A percentile compares a stretch with the other conserved stretches of the same genome.
Conservation (phyloP, 202 grass and related monocot species). For the Zoysia matrella region DNA sequence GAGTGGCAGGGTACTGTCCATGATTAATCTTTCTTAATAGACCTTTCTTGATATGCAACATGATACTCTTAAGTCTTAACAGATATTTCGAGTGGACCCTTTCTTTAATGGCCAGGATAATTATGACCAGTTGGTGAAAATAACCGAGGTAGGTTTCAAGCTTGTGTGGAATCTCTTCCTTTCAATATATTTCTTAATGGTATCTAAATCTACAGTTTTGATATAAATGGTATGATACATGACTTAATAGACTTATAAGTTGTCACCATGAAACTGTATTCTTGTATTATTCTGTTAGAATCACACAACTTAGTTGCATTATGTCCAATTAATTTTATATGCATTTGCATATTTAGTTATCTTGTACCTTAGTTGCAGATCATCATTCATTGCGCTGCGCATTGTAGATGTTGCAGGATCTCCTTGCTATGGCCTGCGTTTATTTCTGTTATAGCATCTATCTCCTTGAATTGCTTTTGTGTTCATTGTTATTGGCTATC, state of each 20-base stretch:
- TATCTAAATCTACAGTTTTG: constrained; percentile 13
- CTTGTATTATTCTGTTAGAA: neutral
- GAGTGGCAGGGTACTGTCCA: constrained; percentile 42
- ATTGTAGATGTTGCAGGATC: neutral
- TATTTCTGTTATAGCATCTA: neutral
- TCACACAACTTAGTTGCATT: neutral
- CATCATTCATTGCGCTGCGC: neutral
- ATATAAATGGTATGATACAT: constrained; percentile 6
- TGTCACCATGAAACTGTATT: neutral
- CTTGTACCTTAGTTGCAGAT: neutral
- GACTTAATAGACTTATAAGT: neutral
- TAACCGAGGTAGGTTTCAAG: constrained; percentile 66
- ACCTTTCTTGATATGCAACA: constrained; percentile 26
- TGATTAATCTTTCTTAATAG: constrained; percentile 20
- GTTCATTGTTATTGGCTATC: neutral
- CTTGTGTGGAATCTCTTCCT: constrained; percentile 12
- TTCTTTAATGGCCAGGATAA: constrained; percentile 97
- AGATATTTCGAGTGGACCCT: constrained; percentile 88
- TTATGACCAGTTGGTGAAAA: constrained; percentile 95
- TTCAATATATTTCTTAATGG: neutral
- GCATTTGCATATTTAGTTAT: constrained; percentile 1
- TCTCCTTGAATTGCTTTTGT: constrained; percentile 17
- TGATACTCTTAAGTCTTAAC: constrained; percentile 22
- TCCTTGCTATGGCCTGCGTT: neutral
- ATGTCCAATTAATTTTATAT: neutral